Conservation (phyloP, 495 filamentous ascomycete species). For the Aspergillus bertholletiae region DNA sequence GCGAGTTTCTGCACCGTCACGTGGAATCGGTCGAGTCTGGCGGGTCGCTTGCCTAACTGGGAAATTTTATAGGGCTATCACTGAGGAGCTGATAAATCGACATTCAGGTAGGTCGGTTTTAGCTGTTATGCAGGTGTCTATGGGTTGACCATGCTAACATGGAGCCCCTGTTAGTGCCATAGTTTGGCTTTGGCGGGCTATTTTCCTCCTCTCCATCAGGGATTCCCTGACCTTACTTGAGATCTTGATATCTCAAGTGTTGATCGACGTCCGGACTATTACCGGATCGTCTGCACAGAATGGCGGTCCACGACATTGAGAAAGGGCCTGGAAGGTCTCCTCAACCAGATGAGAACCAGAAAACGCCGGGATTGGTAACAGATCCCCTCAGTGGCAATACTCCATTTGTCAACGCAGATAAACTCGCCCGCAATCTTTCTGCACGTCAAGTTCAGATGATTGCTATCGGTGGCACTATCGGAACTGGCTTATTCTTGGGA, state of each 20-base stretch:
- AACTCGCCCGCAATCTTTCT: constrained; percentile 32
- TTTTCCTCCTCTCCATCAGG: background rate
- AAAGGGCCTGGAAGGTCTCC: constrained; percentile 14
- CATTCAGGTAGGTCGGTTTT: background rate
- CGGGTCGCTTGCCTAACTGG: background rate
- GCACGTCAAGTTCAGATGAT: constrained; percentile 60
- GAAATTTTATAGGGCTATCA: constrained; percentile 2
- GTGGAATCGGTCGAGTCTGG: background rate
- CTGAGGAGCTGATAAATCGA: background rate
- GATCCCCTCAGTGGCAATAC: constrained; percentile 1
- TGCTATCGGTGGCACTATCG: constrained; percentile 61
- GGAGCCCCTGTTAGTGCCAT: background rate
- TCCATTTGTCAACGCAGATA: constrained; percentile 25
- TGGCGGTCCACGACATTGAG: constrained; percentile 20
- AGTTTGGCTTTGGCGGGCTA: background rate
- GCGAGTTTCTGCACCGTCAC: background rate
- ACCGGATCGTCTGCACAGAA: background rate
- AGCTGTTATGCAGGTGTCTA: background rate
- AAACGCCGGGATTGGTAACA: constrained; percentile 5
- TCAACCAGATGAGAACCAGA: constrained; percentile 6
- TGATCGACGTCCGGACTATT: background rate
- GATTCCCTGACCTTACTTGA: background rate
- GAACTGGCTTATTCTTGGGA: constrained; percentile 63
- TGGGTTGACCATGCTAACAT: background rate
- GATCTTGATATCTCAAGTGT: background rate